Evolutionary conservation across 2,329 filamentous ascomycete species (phyloP).

Genomic region (Xylaria polymorpha): DNA sequence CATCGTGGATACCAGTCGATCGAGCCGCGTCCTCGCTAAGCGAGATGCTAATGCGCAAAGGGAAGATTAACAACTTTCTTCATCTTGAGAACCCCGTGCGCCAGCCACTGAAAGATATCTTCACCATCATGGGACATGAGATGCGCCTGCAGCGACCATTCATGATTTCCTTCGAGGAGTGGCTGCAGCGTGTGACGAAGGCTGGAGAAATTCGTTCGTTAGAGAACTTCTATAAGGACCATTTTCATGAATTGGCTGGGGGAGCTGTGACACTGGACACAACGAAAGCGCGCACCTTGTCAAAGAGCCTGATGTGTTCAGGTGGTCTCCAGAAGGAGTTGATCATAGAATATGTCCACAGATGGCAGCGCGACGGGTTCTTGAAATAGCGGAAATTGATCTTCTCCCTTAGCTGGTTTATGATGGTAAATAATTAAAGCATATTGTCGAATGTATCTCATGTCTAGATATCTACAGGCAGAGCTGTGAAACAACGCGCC

Average conservation of each 20-base stretch:
- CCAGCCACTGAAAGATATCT: slow-evolving; percentile 37
- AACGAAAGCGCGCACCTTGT: slow-evolving; percentile 31
- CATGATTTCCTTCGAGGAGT: slow-evolving; percentile 33
- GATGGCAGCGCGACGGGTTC: slow-evolving; percentile 41
- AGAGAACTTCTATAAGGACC: slow-evolving; percentile 39
- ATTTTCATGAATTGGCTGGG: slow-evolving; percentile 38
- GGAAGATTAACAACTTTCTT: slow-evolving; percentile 29
- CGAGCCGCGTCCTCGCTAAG: slow-evolving; percentile 36
- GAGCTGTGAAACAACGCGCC: too few species aligned
- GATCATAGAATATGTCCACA: slow-evolving; percentile 36
- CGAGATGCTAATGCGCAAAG: slow-evolving; percentile 29
- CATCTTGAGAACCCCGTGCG: slow-evolving; percentile 43
- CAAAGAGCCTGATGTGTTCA: slow-evolving; percentile 29
- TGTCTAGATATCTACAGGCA: too few species aligned
- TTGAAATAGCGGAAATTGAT: slow-evolving; percentile 9
- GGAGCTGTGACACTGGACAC: slow-evolving; percentile 41
- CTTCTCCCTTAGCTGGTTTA: background rate
- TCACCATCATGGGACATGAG: slow-evolving; percentile 38
- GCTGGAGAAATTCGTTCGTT: slow-evolving; percentile 33
- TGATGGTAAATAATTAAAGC: background rate
- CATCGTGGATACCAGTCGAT: slow-evolving; percentile 43
- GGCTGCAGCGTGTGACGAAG: slow-evolving; percentile 33
- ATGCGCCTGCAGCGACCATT: slow-evolving; percentile 24
- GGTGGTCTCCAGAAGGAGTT: slow-evolving; percentile 36
- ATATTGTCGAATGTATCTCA: too few species aligned